Base-by-base conservation (phyloP, 306 rosid species). In the Prunus mume region DNA sequence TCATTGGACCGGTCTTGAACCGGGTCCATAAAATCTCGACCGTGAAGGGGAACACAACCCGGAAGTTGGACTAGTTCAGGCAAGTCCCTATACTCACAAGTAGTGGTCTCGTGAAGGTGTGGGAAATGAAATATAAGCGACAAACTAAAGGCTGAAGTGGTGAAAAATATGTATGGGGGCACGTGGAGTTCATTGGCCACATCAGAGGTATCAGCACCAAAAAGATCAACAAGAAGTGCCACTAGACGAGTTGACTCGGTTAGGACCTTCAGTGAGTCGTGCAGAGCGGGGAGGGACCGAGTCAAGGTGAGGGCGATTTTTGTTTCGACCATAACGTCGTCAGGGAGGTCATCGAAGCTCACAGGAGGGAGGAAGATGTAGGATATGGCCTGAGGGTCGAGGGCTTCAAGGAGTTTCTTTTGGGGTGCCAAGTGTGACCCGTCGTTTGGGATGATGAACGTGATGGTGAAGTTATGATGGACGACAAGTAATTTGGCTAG, bases 31-130 rank as follows among this genome's bases (percentile, higher is more conserved):
- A 83, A 65, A 47, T 83, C 75, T 9, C 10, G 52, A 24, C 83
- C 86, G 20, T 71, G 75, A 0, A 83, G 6, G 0, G 76, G 86
- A 0, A 71, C 73, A n/a, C 78, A 83, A 0, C 86, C 83, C 1
- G 81, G 81, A 28, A 79, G 15, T n/a, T 17, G 55, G 5, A 83
- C 34, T 17, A 49, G 81, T 34, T 79, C 81, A 0, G 78, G 71
- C 52, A 79, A 7, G 7, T 79, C 66, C 58, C 46, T 56, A 27
- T 54, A 74, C 41, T 76, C 75, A 10, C 56, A 45, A 1, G 55
- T 5, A 19, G 34, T 70, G 2, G 57, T 69, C 20, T 75, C 57
- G 56, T 83, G 62, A 5, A 83, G 76, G 72, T 70, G 49, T 1
- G 85, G 80, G 2, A 79, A 0, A 3, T 71, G 49, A n/a, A 83